Evolutionary conservation across 306 rosid species (phyloP), one percentile per base, ranked within the genome.

Genomic region (Hippophae tibetana): DNA sequence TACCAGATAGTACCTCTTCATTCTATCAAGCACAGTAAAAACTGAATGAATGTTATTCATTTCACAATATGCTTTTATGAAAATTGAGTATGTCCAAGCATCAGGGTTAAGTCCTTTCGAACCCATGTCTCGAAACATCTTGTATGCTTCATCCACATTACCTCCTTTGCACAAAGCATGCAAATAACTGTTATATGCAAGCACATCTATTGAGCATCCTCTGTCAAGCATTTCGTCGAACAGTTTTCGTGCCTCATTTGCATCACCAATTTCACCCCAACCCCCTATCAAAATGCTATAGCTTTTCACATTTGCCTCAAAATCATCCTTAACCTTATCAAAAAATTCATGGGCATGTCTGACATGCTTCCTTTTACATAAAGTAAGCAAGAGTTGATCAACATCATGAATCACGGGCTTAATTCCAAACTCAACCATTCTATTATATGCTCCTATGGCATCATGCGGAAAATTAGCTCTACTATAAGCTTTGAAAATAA

Each of bases 341-440:
- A 87, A 90, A 80, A 83, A 79, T 9, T 79, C 73, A 11, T 81
- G 95, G 47, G 98, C 98, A 55, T 79, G 76, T 51, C 62, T 74
- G 46, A 79, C 77, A 23, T 85, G 96, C 67, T 78, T 87, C 78
- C 82, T 76, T 66, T 87, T 85, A 69, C 95, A 90, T 43, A 90
- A 67, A 23, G 57, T 14, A 57, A 69, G 72, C 46, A 90, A 68
- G 64, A 90, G 89, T 73, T 81, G 75, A 65, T 90, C 90, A 63
- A 87, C 74, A 75, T 90, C 96, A 68, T 62, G 66, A 73, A 68
- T 64, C 27, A 54, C 61, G 1, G 96, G 84, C 72, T 72, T 79
- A 13, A 90, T 60, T 49, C 89, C 85, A 74, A 87, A 90, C 69
- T 84, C 96, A 11, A 54, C 77, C 95, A 90, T 90, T 74, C 97